These are phyloP conservation scores for Orbilia ellipsospora DNA, from an alignment of 2,329 filamentous ascomycete genomes.

Conservation along the genomic window DNA sequence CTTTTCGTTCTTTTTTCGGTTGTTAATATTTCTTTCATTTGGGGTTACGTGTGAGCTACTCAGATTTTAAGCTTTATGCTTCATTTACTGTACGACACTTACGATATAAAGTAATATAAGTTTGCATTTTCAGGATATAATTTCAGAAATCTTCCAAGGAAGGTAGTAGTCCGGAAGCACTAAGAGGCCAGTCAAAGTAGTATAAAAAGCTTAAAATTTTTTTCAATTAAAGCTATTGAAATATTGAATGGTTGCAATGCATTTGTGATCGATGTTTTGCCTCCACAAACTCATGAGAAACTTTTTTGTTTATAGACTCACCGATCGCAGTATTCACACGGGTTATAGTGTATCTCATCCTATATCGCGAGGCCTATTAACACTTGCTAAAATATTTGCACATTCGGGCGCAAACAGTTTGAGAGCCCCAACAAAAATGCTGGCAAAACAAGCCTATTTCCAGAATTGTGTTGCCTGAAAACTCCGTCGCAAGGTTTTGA, in stretches of 20 bases:
- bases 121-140: conserved; percentile 12
- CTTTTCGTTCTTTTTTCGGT: conserved; percentile 16
- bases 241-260: neutral
- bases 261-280: too few relatives aligned
- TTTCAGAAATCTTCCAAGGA: conserved; percentile 31
- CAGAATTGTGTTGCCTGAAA: neutral
- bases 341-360: too few relatives aligned
- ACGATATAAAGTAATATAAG: neutral
- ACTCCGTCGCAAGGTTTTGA: neutral
- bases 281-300: too few relatives aligned
- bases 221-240: too few relatives aligned
- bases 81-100: conserved; percentile 12
- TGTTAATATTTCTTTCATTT: neutral
- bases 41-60: neutral
- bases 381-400: too few relatives aligned
- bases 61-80: neutral
- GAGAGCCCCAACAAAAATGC: neutral
- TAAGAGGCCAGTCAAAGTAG: too few relatives aligned
- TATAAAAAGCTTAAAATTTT: too few relatives aligned
- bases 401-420: too few relatives aligned
- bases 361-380: too few relatives aligned
- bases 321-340: too few relatives aligned
- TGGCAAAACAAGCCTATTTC: neutral
- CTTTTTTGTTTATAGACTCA: too few relatives aligned
- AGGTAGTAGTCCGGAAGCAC: conserved; percentile 33